phyloP scores from a whole-genome alignment of 192 early-diverging fungal species.

The Entrophospora sp. region DNA sequence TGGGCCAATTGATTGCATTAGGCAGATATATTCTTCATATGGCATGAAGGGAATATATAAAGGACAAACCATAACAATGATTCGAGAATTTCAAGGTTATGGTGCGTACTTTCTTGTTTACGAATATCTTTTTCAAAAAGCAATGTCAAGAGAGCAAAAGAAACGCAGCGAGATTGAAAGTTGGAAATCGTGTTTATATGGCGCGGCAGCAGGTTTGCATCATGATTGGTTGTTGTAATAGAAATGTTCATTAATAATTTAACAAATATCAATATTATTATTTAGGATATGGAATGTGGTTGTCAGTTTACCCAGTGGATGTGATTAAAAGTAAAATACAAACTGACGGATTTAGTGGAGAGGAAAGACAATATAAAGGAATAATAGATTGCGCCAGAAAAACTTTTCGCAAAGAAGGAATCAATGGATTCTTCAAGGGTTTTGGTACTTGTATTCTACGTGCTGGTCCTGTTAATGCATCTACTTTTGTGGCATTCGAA shows the following conservation, averaged over 20 bases:
- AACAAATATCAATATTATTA: not conserved
- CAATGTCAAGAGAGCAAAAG: conserved; percentile 52
- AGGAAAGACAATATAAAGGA: conserved; percentile 59
- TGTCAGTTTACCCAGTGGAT: conserved; percentile 87
- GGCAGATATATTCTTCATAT: conserved; percentile 65
- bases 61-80: conserved; percentile 77
- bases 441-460: conserved; percentile 79
- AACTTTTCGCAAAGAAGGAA: conserved; percentile 68
- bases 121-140: conserved; percentile 78
- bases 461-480: conserved; percentile 90
- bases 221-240: conserved; percentile 42
- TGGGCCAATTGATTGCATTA: conserved; percentile 79
- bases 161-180: conserved; percentile 62
- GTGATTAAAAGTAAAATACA: conserved; percentile 93
- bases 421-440: conserved; percentile 80
- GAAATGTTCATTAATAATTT: not conserved
- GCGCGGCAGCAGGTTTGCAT: conserved; percentile 77
- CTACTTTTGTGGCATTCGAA: conserved; percentile 81
- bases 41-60: conserved; percentile 82
- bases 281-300: conserved; percentile 55
- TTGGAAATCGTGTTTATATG: conserved; percentile 70
- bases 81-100: conserved; percentile 88
- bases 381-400: conserved; percentile 74
- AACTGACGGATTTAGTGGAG: conserved; percentile 71
- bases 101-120: conserved; percentile 92